These are phyloP conservation scores for Solanum sitiens DNA, from an alignment of 257 asterid species.

Conservation along the genomic window DNA sequence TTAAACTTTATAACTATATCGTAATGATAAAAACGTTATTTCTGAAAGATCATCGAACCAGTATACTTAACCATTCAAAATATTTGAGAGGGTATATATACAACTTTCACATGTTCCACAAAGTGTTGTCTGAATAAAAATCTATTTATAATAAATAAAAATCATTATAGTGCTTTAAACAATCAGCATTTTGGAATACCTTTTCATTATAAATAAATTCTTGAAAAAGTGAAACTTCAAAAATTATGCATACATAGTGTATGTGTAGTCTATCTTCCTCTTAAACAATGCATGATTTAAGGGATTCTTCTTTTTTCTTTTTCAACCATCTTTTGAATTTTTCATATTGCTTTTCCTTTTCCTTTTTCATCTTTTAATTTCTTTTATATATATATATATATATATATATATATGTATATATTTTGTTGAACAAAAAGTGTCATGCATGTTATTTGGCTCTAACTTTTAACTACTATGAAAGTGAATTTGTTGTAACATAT, in stretches of 20 bases:
- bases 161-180: conserved; percentile 17
- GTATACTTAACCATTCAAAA: neutral
- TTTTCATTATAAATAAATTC: conserved; percentile 35
- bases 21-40: fast-evolving
- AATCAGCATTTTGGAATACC: conserved; percentile 19
- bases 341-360: neutral
- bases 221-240: conserved; percentile 9
- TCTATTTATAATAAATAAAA: neutral
- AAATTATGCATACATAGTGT: neutral
- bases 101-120: neutral
- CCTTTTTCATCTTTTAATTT: neutral
- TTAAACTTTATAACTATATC: too few relatives aligned
- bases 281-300: conserved; percentile 40
- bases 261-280: neutral
- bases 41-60: too few relatives aligned
- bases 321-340: conserved; percentile 22
- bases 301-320: conserved; percentile 20
- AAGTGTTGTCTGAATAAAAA: neutral
- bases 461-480: conserved; percentile 31
- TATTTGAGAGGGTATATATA: neutral
- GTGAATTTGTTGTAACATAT: neutral
- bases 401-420: conserved; percentile 15
- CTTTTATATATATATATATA: neutral
- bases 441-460: conserved; percentile 33
- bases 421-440: conserved; percentile 54